Percentiles rank a stretch among this genome's conserved stretches.
Conservation (phyloP, 2,329 filamentous ascomycete species). For the Pseudogymnoascus sp. region DNA sequence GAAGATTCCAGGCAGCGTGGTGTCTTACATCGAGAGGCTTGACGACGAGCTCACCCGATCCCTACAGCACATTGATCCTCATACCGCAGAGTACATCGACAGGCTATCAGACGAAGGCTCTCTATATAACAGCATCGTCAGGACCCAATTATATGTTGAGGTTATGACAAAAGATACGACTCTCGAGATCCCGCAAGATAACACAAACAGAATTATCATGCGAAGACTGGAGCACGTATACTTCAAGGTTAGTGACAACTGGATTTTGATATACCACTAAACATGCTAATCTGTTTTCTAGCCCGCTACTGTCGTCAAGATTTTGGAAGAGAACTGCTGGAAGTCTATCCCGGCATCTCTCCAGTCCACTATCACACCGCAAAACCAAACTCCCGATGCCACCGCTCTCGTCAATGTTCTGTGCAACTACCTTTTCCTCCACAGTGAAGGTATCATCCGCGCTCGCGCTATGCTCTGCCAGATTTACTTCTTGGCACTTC, state of each 20-base stretch:
- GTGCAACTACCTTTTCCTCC: slow-evolving; percentile 87
- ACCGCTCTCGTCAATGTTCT: slow-evolving; percentile 72
- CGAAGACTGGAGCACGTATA: slow-evolving; percentile 93
- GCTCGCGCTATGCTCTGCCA: slow-evolving; percentile 97
- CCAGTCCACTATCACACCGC: slow-evolving; percentile 74
- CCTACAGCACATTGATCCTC: slow-evolving; percentile 94
- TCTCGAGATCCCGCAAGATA: slow-evolving; percentile 73
- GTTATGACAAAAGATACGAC: slow-evolving; percentile 60
- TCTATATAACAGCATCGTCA: slow-evolving; percentile 88
- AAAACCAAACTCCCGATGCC: slow-evolving; percentile 59
- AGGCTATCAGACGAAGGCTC: slow-evolving; percentile 82
- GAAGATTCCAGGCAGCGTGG: slow-evolving; percentile 86
- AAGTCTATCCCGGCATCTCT: slow-evolving; percentile 62
- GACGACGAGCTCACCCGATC: slow-evolving; percentile 96
- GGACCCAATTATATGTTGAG: slow-evolving; percentile 83
- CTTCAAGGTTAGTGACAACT: slow-evolving; percentile 64
- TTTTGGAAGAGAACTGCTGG: slow-evolving; percentile 92
- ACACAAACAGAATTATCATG: slow-evolving; percentile 86
- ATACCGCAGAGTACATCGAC: slow-evolving; percentile 98
- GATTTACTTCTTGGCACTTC: slow-evolving; percentile 95
- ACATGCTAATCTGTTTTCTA: slow-evolving; percentile 27
- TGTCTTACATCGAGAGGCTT: slow-evolving; percentile 88
- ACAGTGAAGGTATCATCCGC: slow-evolving; percentile 93
- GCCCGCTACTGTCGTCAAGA: slow-evolving; percentile 85
- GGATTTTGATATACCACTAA: slow-evolving; percentile 19